Base-by-base conservation (phyloP, 1,139 yeast species). In the Pichia inconspicua region DNA sequence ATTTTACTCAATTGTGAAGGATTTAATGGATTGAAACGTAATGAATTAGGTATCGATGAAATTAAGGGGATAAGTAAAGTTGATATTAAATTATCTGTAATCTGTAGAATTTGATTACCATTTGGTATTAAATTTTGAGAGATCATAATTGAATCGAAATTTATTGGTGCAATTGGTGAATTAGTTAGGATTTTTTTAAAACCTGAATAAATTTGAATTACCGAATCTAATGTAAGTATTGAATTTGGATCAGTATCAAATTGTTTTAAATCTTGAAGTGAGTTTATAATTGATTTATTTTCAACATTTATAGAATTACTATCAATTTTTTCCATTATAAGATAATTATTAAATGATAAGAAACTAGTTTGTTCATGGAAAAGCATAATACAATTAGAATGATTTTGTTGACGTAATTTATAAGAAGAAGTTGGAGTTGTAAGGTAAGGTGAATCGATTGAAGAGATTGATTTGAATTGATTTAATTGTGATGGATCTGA, bases 361-460 rank as follows among this genome's bases (percentile, higher is more conserved):
- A 12, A 45, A 36, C 37, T 45, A 3, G 34, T 43, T 36, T 45
- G 40, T 2, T 48, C 27, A 34, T 71, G 67, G 63, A 80, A 65
- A 34, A 89, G 57, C 56, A 88, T 64, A 12, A 85, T 81, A 1
- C 94, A 77, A 63, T 90, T 89, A 10, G 96, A 85, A 64, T 90
- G 97, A 62, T 87, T 86, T 72, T 86, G 82, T 58, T 84, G 90
- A 43, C 90, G 73, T 22, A 89, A 61, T 48, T 71, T 71, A 76
- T 79, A 88, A 0, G 95, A 84, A 48, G 71, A 65, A 39, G 67
- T 56, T 9, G 66, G 59, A 0, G 94, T 77, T 2, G 48, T 48
- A 8, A 51, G 25, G 34, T 31, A 51, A 8, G 50, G 52, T 4
- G 53, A 27, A 10, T 48, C 40, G 4, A 22, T 11, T 8, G 9